Base-by-base conservation (phyloP, 768 basidiomycete species). In the Mycena rosella region DNA sequence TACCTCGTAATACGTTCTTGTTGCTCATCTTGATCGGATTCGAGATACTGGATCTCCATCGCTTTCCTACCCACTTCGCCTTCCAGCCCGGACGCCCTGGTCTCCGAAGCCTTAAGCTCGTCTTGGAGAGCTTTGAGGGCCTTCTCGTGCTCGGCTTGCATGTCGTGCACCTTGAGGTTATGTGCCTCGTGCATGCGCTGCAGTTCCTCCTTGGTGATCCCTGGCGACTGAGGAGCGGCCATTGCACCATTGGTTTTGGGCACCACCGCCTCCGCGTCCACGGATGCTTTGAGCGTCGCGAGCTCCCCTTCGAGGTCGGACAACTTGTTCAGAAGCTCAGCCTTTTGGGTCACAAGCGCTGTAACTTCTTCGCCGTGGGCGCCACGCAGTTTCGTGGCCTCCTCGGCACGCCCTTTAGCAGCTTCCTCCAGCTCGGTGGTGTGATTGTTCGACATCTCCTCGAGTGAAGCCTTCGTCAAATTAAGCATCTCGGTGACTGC, bases 181-280 rank as follows among this genome's bases (percentile, higher is more conserved):
- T 96, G 95, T 7, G 95, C 95, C 76, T 94, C 91, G 70, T 96
- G 92, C 74, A 93, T 79, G 74, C 84, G 87, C 75, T 89, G 88
- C 44, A 96, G 79, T 62, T 96, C 94, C 69, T 94, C 93, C 72
- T 89, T 90, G 38, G 92, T 87, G 10, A 94, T 88, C 18, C 82
- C 85, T 11, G 83, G 79, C 2, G 84, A 80, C 52, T 82, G 78
- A 36, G 83, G 76, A 45, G 81, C 76, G 22, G 76, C 73, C 1
- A 76, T 67, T 11, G 79, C 82, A 29, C 67, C 60, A 57, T 79
- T 92, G 67, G 78, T 86, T 78, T 86, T 89, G 5, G 89, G 85
- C 4, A 86, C 75, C 30, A 81, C 76, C n/a, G 79, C 70, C 54
- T 87, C 86, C 11, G 85, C 82, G 22, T 83, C 83, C 14, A 88